Conservation (phyloP, 177 flowering plant species). For the Vitis hybrid region DNA sequence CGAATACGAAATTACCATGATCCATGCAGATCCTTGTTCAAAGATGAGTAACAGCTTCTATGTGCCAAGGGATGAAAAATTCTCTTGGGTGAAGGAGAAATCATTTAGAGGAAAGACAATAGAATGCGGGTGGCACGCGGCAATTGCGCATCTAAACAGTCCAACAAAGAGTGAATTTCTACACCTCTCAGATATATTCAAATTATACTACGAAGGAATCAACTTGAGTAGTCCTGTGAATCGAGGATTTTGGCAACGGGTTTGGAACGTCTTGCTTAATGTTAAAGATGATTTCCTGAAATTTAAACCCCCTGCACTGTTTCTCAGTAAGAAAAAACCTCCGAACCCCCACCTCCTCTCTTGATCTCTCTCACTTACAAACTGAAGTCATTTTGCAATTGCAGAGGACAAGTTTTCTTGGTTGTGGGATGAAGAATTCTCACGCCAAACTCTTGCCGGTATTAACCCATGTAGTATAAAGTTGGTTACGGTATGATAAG, state of each 20-base stretch:
- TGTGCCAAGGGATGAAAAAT: too few relatives aligned
- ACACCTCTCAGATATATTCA: conserved; percentile 24
- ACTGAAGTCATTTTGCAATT: too few relatives aligned
- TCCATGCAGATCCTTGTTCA: too few relatives aligned
- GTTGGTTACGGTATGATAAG: conserved; percentile 23
- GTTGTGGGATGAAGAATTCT: conserved; percentile 21
- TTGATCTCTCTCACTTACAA: too few relatives aligned
- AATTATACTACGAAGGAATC: conserved; percentile 27
- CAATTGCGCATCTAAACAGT: too few relatives aligned
- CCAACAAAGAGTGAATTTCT: conserved; percentile 16
- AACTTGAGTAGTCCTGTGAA: too few relatives aligned
- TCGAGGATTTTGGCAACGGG: too few relatives aligned
- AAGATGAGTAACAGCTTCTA: too few relatives aligned
- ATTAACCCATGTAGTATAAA: conserved; percentile 26
- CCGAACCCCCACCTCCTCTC: conserved; percentile 1
- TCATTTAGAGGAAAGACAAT: conserved; percentile 17
- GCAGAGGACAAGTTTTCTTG: conserved; percentile 21
- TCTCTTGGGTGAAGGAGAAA: conserved; percentile 9
- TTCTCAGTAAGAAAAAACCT: conserved; percentile 10
- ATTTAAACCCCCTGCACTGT: background rate
- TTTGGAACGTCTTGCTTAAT: too few relatives aligned
- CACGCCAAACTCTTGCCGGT: conserved; percentile 31
- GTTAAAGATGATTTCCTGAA: too few relatives aligned
- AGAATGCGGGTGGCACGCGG: too few relatives aligned
- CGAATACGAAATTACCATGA: too few relatives aligned